phyloP scores from a whole-genome alignment of 129 eudicot genomes.

The Scalesia atractyloides region DNA sequence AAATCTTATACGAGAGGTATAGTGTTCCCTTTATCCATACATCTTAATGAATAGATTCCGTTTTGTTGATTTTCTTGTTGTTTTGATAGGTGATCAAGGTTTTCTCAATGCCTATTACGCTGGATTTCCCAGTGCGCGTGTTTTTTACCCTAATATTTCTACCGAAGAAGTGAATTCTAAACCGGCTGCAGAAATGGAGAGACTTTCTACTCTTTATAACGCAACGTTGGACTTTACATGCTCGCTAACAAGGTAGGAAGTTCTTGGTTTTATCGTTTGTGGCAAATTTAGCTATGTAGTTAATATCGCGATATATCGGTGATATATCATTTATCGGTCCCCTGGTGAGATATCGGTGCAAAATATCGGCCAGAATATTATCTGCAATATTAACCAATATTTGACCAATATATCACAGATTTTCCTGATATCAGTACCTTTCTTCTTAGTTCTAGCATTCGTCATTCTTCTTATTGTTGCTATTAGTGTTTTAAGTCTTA shows the following conservation, averaged over 20 bases:
- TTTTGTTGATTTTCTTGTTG: conserved; percentile 12
- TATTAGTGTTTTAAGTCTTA: no score
- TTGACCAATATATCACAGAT: no score
- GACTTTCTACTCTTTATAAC: conserved; percentile 89
- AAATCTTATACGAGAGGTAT: conserved; percentile 94
- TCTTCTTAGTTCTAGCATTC: no score
- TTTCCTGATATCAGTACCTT: no score
- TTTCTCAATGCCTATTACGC: conserved; percentile 81
- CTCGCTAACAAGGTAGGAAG: conserved; percentile 88
- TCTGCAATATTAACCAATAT: no score
- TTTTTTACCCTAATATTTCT: conserved; percentile 69
- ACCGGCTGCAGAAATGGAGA: conserved; percentile 85
- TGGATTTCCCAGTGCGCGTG: conserved; percentile 85
- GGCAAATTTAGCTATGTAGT: no score
- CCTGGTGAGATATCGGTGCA: no score
- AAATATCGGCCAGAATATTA: no score
- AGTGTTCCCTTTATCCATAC: not conserved
- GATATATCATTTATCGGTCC: no score
- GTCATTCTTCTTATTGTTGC: no score
- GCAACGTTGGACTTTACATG: conserved; percentile 99
- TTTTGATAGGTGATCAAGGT: conserved; percentile 88
- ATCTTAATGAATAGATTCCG: no score
- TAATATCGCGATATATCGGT: no score
- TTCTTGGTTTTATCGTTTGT: not conserved
- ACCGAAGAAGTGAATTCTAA: conserved; percentile 64